Evolutionary conservation across 2,329 filamentous ascomycete genomes (phyloP), one percentile per base, ranked within the genome.

Genomic region (Knoxdaviesia proteae): DNA sequence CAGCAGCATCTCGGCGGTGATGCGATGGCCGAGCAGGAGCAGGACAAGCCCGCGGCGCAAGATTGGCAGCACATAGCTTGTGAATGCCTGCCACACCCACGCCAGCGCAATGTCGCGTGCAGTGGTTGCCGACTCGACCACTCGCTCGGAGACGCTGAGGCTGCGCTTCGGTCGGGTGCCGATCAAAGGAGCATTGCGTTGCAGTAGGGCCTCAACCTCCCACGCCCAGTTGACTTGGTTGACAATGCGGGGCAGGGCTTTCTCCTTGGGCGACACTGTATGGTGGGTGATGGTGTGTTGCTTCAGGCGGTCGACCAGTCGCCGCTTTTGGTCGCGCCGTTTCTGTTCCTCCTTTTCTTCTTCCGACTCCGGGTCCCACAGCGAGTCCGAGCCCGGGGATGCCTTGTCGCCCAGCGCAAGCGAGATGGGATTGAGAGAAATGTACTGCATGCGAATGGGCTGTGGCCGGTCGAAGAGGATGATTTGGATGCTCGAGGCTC

Each of bases 191-290:
- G 86, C 81, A 52, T 96, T 98, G 55, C 81, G 88, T 52, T 94
- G 84, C 50, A 98, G 65, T 36, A 94, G 65, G 50, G 77, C 70
- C 47, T 90, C 80, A 45, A 98, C 68, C 58, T 98, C 92, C 63
- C 79, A 86, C 0, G 87, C 84, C 68, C 90, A 98, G 54, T 98
- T 98, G 56, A 96, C 80, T 60, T 96, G 88, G 51, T 87, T 84
- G 49, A 94, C 72, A 45, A 96, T 87, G 44, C 74, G 75, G 5
- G 79, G 71, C 32, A 98, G 64, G 1, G 82, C 80, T 47, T 75
- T 71, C 56, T 98, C 90, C 52, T 94, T 88, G 46, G 77, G 72
- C 1, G 88, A 90, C 3, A 78, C 74, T 3, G 73, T 63, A 53
- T 82, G 82, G 49, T 77, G 77, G 43, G 82, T 65, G 5, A 98